A percentile compares a stretch with the other conserved stretches of the same genome.
These are phyloP conservation scores for Anthracocystis setariae DNA, from an alignment of 1,284 basidiomycete genomes.

Conservation along the genomic window DNA sequence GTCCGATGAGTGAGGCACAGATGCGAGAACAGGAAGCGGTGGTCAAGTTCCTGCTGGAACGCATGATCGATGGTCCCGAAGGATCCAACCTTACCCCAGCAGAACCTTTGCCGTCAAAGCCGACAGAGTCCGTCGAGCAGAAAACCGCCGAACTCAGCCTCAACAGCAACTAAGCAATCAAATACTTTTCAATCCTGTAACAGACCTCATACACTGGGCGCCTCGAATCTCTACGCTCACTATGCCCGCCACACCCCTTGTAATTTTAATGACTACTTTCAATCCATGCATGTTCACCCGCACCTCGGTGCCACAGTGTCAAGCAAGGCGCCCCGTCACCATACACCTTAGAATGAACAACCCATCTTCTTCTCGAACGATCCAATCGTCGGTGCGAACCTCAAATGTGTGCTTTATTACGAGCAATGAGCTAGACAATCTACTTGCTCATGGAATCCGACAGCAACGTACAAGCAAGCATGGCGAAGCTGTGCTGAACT, in stretches of 20 bases:
- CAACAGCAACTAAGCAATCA: slow-evolving; percentile 8
- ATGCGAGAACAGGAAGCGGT: slow-evolving; percentile 62
- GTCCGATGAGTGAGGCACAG: slow-evolving; percentile 67
- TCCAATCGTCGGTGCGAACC: not conserved
- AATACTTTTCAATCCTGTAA: not conserved
- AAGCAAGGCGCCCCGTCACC: no score
- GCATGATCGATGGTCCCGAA: slow-evolving; percentile 51
- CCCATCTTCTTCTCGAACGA: no score
- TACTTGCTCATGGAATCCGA: not conserved
- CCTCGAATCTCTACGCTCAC: not conserved
- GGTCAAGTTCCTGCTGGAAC: slow-evolving; percentile 60
- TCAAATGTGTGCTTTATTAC: slow-evolving; percentile 3
- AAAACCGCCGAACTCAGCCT: slow-evolving; percentile 28
- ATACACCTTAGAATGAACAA: no score
- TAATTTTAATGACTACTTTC: slow-evolving; percentile 1
- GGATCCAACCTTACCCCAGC: slow-evolving; percentile 20
- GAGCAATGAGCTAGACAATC: not conserved
- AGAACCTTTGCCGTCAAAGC: slow-evolving; percentile 26
- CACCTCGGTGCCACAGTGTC: no score
- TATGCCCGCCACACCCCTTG: not conserved
- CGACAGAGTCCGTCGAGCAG: slow-evolving; percentile 11
- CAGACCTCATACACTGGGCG: not conserved
- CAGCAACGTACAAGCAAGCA: not conserved
- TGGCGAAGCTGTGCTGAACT: not conserved
- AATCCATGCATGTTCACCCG: not conserved